Evolutionary conservation across 2,329 filamentous ascomycete genomes (phyloP), one percentile per base, ranked within the genome.

Genomic region (Blumeriella jaapii): DNA sequence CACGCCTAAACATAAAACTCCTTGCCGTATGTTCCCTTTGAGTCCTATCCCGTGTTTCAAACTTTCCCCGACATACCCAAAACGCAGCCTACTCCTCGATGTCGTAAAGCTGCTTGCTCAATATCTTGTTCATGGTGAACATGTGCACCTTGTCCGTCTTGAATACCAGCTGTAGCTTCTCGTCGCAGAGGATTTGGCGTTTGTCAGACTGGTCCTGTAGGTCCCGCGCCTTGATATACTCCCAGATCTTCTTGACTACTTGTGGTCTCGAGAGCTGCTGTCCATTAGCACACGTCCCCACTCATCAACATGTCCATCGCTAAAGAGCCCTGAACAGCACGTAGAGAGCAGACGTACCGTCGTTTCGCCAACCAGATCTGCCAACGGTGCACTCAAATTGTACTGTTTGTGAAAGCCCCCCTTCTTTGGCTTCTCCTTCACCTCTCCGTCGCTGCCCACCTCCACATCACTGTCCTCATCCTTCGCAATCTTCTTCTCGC

Each of bases 41-140:
- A n/a, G n/a, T n/a, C n/a, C n/a, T n/a, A n/a, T n/a, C n/a, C n/a
- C n/a, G n/a, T n/a, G n/a, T n/a, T n/a, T n/a, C n/a, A n/a, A n/a
- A n/a, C n/a, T n/a, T n/a, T n/a, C 11, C 4, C 11, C 12, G 12
- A 12, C 3, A 27, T 4, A 27, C n/a, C 20, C 22, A 16, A 25
- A n/a, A 26, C n/a, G 22, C 29, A 19, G 23, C n/a, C 36, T 19
- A 32, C 57, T 91, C 85, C 34, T 89, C 85, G 30, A 83, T 69
- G 2, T 81, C 82, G 55, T 93, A 95, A 24, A 96, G 67, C 54
- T 96, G 89, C 56, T 81, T 78, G 44, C 83, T 85, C 8, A 96
- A 74, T 11, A 94, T 74, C 66, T 95, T 95, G 67, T 94, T 96
- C 89, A 98, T 96, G 49, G 85, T 87, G 60, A 98, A 98, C 91